Percentiles rank a stretch among this genome's conserved stretches.
Evolutionary conservation across 768 basidiomycete genomes (phyloP).

Genomic region (Psilocybe azurescens): DNA sequence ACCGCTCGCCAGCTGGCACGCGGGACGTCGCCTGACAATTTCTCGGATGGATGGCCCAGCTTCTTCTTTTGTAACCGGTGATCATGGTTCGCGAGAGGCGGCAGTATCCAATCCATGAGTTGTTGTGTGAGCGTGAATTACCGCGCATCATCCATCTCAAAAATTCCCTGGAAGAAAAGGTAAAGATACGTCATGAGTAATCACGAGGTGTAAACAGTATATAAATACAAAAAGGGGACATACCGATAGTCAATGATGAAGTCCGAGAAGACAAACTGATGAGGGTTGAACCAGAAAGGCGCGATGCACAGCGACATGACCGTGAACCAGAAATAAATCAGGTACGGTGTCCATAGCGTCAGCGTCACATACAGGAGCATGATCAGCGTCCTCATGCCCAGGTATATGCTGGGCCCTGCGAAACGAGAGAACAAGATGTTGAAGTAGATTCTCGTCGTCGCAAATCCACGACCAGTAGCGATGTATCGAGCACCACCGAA

Average conservation of each 20-base stretch:
- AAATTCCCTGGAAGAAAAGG: slow-evolving; percentile 73
- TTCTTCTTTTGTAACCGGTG: slow-evolving; percentile 99
- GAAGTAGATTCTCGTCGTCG: slow-evolving; percentile 94
- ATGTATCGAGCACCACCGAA: slow-evolving; percentile 99
- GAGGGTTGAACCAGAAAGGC: slow-evolving; percentile 99
- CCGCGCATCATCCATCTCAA: slow-evolving; percentile 99
- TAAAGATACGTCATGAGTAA: neutral
- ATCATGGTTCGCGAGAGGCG: slow-evolving; percentile 97
- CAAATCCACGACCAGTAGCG: slow-evolving; percentile 98
- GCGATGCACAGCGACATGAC: slow-evolving; percentile 91
- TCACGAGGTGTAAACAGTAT: slow-evolving; percentile 8
- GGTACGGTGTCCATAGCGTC: slow-evolving; percentile 87
- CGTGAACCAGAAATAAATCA: slow-evolving; percentile 98
- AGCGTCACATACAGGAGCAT: slow-evolving; percentile 95
- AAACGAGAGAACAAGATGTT: slow-evolving; percentile 97
- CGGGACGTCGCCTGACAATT: slow-evolving; percentile 93
- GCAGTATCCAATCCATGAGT: slow-evolving; percentile 99
- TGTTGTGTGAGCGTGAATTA: slow-evolving; percentile 95
- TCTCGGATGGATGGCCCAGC: slow-evolving; percentile 96
- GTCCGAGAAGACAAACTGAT: slow-evolving; percentile 97
- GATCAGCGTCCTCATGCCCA: slow-evolving; percentile 92
- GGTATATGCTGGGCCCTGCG: slow-evolving; percentile 97
- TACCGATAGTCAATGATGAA: slow-evolving; percentile 96
- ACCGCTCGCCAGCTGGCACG: slow-evolving; percentile 93
- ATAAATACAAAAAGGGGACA: slow-evolving; percentile 27